Evolutionary conservation across 176 grass and related monocot genomes (phyloP).

Genomic region (Lolium multiflorum): DNA sequence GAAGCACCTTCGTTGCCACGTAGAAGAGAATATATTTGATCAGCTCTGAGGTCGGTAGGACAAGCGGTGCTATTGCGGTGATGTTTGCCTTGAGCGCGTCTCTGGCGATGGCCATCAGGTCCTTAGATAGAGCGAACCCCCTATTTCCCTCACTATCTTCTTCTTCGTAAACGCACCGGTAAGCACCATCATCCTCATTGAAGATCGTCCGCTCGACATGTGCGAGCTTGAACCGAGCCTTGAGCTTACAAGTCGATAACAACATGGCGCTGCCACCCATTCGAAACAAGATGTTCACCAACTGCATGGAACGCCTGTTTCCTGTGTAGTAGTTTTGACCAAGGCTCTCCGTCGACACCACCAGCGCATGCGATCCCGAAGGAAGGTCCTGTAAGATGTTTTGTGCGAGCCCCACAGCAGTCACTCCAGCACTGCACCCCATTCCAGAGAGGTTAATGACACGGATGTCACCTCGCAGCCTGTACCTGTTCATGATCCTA

Average conservation of each 20-base stretch:
- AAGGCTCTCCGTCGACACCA: background rate
- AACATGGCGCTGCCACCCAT: background rate
- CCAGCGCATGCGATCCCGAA: background rate
- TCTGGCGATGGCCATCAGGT: background rate
- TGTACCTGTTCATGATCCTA: background rate
- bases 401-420: background rate
- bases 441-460: background rate
- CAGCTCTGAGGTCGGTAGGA: slow-evolving; percentile 15
- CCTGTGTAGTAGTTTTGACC: background rate
- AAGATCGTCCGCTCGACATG: background rate
- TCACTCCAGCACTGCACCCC: background rate
- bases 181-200: background rate
- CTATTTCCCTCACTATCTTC: background rate
- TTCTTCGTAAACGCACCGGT: background rate
- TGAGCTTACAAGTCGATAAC: background rate
- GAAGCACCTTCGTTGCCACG: background rate
- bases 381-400: background rate
- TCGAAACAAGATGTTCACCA: background rate
- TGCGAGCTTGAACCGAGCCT: background rate
- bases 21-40: background rate
- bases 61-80: background rate
- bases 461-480: background rate
- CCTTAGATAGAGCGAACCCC: background rate
- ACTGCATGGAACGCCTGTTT: background rate
- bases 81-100: background rate